These are phyloP conservation scores for Cucumis hystrix DNA, from an alignment of 306 rosid genomes.

Conservation along the genomic window DNA sequence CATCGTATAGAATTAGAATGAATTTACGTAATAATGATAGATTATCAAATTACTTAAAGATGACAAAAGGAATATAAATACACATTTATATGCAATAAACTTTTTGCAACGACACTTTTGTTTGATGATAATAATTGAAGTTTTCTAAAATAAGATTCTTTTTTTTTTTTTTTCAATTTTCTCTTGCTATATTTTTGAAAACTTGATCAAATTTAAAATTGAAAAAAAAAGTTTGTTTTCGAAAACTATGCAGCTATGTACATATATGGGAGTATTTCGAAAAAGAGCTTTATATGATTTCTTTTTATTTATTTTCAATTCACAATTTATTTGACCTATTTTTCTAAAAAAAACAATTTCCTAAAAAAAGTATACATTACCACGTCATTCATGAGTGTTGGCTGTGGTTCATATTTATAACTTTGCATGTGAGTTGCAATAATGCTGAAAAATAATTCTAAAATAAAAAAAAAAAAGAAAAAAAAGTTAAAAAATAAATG, in stretches of 20 bases:
- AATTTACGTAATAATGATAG: too few relatives aligned
- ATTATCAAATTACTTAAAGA: too few relatives aligned
- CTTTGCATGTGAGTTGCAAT: constrained; percentile 4
- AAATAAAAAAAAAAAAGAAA: background rate
- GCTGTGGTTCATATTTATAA: constrained; percentile 2
- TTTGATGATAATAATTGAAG: background rate
- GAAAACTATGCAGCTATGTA: background rate
- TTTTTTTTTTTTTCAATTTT: too few relatives aligned
- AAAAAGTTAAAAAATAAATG: background rate
- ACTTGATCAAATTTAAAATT: background rate
- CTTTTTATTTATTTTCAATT: background rate
- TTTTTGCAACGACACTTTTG: too few relatives aligned
- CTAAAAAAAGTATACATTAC: background rate
- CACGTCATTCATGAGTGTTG: constrained; percentile 6
- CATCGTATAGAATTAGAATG: too few relatives aligned
- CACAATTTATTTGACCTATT: background rate
- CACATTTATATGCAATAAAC: too few relatives aligned
- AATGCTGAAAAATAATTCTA: background rate
- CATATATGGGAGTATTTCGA: background rate
- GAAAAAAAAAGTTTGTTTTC: background rate
- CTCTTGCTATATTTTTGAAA: background rate
- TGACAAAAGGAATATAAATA: too few relatives aligned
- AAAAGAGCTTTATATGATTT: background rate
- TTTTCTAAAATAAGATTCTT: background rate
- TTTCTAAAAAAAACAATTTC: background rate